phyloP scores from a whole-genome alignment of 164 flowering plant species.

The Kalanchoe fedtschenkoi region DNA sequence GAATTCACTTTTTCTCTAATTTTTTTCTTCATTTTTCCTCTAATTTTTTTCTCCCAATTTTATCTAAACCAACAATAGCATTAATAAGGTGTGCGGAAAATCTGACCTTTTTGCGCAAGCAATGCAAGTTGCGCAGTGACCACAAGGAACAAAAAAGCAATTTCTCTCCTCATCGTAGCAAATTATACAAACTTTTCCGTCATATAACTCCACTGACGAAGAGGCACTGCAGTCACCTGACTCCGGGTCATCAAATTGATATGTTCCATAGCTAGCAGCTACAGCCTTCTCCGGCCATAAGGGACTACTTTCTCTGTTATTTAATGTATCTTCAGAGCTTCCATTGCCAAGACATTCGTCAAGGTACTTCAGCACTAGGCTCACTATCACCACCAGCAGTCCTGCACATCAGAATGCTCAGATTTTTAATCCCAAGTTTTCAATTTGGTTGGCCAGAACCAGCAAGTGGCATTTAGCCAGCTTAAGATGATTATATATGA shows the following conservation, averaged over 20 bases:
- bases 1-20: too few species aligned
- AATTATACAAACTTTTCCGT: constrained; percentile 64
- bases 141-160: constrained; percentile 81
- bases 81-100: not conserved
- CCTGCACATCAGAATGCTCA: constrained; percentile 5
- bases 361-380: constrained; percentile 12
- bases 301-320: constrained; percentile 14
- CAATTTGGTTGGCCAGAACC: too few species aligned
- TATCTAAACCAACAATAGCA: too few species aligned
- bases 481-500: not conserved
- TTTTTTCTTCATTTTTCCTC: not conserved
- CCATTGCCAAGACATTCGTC: constrained; percentile 1
- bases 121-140: constrained; percentile 67
- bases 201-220: constrained; percentile 48
- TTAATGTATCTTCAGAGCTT: not conserved
- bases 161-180: constrained; percentile 57
- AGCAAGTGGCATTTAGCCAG: too few species aligned
- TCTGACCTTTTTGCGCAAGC: constrained; percentile 62
- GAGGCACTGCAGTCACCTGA: constrained; percentile 13
- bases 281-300: constrained; percentile 9
- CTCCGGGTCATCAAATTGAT: constrained; percentile 20
- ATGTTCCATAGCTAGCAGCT: constrained; percentile 17
- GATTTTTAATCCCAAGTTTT: too few species aligned
- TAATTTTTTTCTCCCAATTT: too few species aligned
- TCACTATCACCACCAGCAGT: constrained; percentile 9